Evolutionary conservation across 1,284 basidiomycete genomes (phyloP), one percentile per base, ranked within the genome.

Genomic region (Rhodotorula sp.): DNA sequence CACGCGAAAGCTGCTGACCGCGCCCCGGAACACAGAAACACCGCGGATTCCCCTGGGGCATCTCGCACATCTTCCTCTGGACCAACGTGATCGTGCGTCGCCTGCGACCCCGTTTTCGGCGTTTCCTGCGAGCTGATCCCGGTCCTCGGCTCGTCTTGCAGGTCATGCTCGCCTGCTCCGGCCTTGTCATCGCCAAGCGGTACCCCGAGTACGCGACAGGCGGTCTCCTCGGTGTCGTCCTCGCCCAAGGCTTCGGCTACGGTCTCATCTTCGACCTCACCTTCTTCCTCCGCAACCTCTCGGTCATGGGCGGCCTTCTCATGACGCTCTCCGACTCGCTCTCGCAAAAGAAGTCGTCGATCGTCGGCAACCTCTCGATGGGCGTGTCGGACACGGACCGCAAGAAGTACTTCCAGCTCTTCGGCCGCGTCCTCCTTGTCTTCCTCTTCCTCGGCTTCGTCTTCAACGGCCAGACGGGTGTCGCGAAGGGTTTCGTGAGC

Each of bases 391-490:
- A 99, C 83, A 97, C 89, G 8, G 97, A 99, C 83, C 88, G 93
- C 83, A 92, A 92, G 84, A 97, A 98, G 90, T 99, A 99, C 83
- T 95, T 97, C 88, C 90, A 99, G 80, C 90, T 99, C 63, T 92
- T 95, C 0, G 97, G 96, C 65, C 93, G 97, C 71, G 89, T 99
- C 70, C 88, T 99, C 74, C 89, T 99, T 79, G 97, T 99, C 82
- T 98, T 99, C 89, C 88, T 99, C 61, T 99, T 99, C 88, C 86
- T 99, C 78, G 97, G 97, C 3, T 98, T 99, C 85, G 90, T 97
- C 78, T 85, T 99, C 80, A 93, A 96, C 61, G 75, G 78, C 16
- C 77, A 78, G 64, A 74, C 73, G 41, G 77, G 75, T 0, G 57
- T 78, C 68, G 67, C 74, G 17, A 57, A 77, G 27, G 76, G 74